Conservation (phyloP, 805 yeast species). For the Saccharomycopsis fodiens region DNA sequence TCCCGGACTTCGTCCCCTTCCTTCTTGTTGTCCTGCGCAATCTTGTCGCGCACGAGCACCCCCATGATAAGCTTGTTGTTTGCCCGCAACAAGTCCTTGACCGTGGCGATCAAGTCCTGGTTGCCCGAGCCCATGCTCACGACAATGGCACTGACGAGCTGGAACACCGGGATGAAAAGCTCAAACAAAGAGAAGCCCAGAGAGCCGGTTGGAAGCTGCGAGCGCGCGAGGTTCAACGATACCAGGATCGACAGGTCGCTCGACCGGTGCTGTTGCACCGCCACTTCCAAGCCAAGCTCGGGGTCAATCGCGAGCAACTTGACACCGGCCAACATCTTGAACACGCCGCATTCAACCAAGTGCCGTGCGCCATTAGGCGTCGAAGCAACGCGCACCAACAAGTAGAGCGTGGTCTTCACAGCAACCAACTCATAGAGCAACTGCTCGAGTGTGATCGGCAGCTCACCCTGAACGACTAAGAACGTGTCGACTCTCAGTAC, state of each 20-base stretch:
- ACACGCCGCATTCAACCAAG: slow-evolving; percentile 65
- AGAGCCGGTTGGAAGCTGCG: slow-evolving; percentile 26
- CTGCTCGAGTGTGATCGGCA: slow-evolving; percentile 34
- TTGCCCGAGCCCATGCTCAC: slow-evolving; percentile 76
- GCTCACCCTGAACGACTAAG: neutral
- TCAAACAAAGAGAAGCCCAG: slow-evolving; percentile 50
- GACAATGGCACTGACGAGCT: slow-evolving; percentile 56
- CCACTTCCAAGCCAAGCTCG: slow-evolving; percentile 61
- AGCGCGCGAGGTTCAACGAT: slow-evolving; percentile 43
- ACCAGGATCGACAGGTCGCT: slow-evolving; percentile 28
- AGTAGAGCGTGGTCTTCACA: slow-evolving; percentile 61
- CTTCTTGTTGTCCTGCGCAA: slow-evolving; percentile 23
- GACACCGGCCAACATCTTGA: slow-evolving; percentile 51
- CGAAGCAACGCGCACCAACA: slow-evolving; percentile 69
- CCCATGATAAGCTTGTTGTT: slow-evolving; percentile 54
- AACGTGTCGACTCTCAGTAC: slow-evolving; percentile 43
- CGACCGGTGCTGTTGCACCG: slow-evolving; percentile 31
- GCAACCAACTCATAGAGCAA: slow-evolving; percentile 70
- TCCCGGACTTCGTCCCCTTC: slow-evolving; percentile 19
- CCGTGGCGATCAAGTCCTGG: slow-evolving; percentile 46
- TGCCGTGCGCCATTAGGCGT: slow-evolving; percentile 71
- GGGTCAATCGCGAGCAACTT: slow-evolving; percentile 62
- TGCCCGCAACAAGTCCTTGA: slow-evolving; percentile 41
- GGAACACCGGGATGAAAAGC: slow-evolving; percentile 65
- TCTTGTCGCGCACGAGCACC: slow-evolving; percentile 50